phyloP scores from a whole-genome alignment of 805 yeast genomes.

The Starmerella vitae region DNA sequence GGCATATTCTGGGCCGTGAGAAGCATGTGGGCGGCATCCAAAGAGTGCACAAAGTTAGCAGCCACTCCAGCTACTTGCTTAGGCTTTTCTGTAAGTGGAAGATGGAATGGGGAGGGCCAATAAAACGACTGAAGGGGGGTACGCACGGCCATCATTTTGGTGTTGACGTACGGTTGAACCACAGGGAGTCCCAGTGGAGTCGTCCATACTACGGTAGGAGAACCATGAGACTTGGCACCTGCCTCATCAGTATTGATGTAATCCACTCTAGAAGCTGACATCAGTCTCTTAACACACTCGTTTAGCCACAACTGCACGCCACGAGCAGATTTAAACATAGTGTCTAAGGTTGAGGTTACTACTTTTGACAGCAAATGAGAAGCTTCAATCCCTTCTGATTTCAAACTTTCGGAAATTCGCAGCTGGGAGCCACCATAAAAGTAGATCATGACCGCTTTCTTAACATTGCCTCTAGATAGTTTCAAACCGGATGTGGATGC shows the following conservation, averaged over 20 bases:
- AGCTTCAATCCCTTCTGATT: neutral
- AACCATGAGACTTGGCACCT: neutral
- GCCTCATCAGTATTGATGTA: conserved; percentile 18
- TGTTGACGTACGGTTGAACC: conserved; percentile 76
- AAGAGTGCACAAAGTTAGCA: conserved; percentile 77
- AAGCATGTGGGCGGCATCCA: conserved; percentile 89
- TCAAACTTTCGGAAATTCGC: neutral
- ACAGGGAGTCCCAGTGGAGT: conserved; percentile 82
- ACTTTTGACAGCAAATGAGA: neutral
- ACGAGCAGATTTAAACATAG: conserved; percentile 2
- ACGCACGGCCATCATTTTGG: conserved; percentile 42
- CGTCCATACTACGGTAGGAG: conserved; percentile 46
- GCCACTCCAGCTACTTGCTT: conserved; percentile 79
- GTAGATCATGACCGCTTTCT: conserved; percentile 87
- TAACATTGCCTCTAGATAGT: conserved; percentile 54
- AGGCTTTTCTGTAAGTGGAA: conserved; percentile 58
- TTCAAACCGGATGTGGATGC: conserved; percentile 26
- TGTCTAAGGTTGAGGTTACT: neutral
- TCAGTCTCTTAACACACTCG: conserved; percentile 58
- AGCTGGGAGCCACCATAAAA: conserved; percentile 80
- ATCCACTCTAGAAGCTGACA: conserved; percentile 55
- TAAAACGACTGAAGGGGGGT: conserved; percentile 70
- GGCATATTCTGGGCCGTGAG: conserved; percentile 59
- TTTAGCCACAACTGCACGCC: conserved; percentile 69
- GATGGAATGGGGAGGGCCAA: conserved; percentile 65